Evolutionary conservation across 176 grass and related monocot species (phyloP).

Genomic region (maize (Zea mays)): DNA sequence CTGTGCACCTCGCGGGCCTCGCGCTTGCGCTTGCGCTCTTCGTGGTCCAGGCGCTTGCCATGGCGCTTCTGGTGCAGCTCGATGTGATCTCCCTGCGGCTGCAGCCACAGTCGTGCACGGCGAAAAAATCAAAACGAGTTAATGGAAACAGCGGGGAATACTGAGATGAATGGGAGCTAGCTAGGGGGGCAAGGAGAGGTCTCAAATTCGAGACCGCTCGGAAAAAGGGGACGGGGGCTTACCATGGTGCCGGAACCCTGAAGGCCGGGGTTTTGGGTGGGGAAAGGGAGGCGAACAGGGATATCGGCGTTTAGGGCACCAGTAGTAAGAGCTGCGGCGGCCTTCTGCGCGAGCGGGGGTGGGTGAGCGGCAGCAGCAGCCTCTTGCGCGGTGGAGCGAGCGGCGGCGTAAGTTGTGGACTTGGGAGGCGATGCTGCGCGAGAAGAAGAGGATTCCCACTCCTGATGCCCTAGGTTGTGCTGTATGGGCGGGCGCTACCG

Average conservation of each 20-base stretch:
- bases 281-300: not conserved
- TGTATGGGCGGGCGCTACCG: not conserved
- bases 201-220: not conserved
- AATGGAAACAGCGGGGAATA: no score
- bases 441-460: no score
- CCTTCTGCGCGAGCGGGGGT: no score
- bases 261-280: not conserved
- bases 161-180: not conserved
- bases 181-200: not conserved
- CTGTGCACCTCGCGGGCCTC: slow-evolving; percentile 71
- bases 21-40: slow-evolving; percentile 77
- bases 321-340: no score
- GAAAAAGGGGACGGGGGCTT: not conserved
- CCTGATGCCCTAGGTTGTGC: no score
- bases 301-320: not conserved
- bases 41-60: slow-evolving; percentile 55
- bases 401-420: no score
- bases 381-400: no score
- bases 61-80: no score
- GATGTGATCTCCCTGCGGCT: slow-evolving; percentile 57
- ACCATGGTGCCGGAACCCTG: slow-evolving; percentile 35
- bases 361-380: no score
- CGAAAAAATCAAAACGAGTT: not conserved
- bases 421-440: no score
- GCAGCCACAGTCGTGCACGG: slow-evolving; percentile 37